Evolutionary conservation across 2,329 filamentous ascomycete species (phyloP), one percentile per base, ranked within the genome.

Genomic region (Paecilomyces niveus): DNA sequence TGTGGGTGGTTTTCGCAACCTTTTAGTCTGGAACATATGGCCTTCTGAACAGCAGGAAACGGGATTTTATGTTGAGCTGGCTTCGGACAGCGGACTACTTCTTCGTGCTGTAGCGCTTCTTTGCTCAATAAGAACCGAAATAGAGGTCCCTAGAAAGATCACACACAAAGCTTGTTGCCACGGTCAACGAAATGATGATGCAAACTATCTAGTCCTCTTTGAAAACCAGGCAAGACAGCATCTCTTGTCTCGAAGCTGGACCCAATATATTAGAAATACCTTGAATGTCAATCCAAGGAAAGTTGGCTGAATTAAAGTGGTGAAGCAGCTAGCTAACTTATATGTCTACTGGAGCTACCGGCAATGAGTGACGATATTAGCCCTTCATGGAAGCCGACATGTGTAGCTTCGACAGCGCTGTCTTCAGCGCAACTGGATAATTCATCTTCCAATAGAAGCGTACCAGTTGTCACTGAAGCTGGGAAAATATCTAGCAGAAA

Each of bases 371-470:
- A 59, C 26, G 53, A 57, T 2, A 52, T 52, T 13, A 7, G 22
- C 24, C 53, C 54, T 5, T 33, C 52, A 9, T 60, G 39, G 58
- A 53, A 60, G 53, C 68, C 68, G 22, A 56, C 65, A 31, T 71
- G 68, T 49, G 64, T 72, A 56, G 70, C 70, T 57, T 69, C 68
- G 21, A 69, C 64, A 2, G 21, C 22, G 10, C n/a, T 18, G 6
- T 45, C 39, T 8, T 45, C 39, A 6, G n/a, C 15, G n/a, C n/a
- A 9, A 7, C 39, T 9, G 15, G 15, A n/a, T 45, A 5, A n/a
- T 18, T 39, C 39, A 6, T 7, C 13, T 15, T 5, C 4, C n/a
- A n/a, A n/a, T n/a, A n/a, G n/a, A 35, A 35, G 33, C 13, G 15
- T 15, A 15, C 9, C 13, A 10, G 5, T 15, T 6, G 50, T 15